phyloP scores from a whole-genome alignment of 2,329 filamentous ascomycete genomes.

The Xylariomycetidae sp. region DNA sequence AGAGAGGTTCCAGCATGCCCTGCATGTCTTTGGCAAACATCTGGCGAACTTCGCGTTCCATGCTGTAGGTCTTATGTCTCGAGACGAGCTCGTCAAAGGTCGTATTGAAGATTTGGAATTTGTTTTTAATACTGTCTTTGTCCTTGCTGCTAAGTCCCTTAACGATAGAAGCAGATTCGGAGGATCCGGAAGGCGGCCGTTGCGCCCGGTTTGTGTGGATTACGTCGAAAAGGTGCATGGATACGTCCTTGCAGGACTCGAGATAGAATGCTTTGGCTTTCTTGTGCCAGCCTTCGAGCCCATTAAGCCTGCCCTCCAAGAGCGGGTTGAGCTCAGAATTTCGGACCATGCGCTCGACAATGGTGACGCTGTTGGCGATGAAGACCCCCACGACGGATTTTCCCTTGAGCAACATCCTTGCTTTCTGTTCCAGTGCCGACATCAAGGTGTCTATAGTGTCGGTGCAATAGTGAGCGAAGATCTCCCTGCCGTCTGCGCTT shows the following conservation, averaged over 20 bases:
- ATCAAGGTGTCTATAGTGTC: constrained; percentile 85
- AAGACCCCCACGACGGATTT: constrained; percentile 84
- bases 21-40: constrained; percentile 81
- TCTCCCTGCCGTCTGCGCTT: constrained; percentile 78
- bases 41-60: constrained; percentile 85
- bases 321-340: constrained; percentile 73
- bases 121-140: constrained; percentile 93
- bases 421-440: constrained; percentile 68
- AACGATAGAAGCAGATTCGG: constrained; percentile 79
- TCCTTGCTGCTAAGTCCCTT: constrained; percentile 85
- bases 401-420: constrained; percentile 66
- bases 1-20: constrained; percentile 87
- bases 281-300: constrained; percentile 82
- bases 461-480: constrained; percentile 84
- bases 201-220: constrained; percentile 78
- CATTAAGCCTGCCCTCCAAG: constrained; percentile 59
- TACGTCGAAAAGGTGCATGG: constrained; percentile 79
- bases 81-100: constrained; percentile 84
- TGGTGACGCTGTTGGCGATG: constrained; percentile 78
- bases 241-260: constrained; percentile 84
- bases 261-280: constrained; percentile 77
- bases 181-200: constrained; percentile 68
- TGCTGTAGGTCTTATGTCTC: constrained; percentile 76
- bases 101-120: constrained; percentile 87
- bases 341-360: constrained; percentile 80